Base-by-base conservation (phyloP, 345 rosid genomes). In the Eucalyptus sideroxylon region DNA sequence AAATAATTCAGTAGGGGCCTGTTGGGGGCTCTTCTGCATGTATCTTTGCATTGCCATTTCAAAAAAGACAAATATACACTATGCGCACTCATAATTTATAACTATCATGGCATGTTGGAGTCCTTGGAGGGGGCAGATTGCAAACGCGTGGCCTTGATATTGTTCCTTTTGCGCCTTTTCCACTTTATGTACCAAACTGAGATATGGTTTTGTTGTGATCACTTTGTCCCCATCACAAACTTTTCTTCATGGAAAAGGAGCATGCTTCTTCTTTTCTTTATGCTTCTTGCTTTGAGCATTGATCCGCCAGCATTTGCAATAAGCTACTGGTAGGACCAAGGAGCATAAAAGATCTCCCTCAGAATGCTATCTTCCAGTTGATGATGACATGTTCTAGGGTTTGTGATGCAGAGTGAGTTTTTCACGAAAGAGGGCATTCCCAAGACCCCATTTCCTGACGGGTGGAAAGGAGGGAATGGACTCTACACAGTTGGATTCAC, bases 351-450 rank as follows among this genome's bases (percentile, higher is more conserved):
- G 50, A 67, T 60, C 30, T 37, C 40, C 45, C 30, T 23, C 37
- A 72, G 82, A 37, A 50, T 87, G 30, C 47, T 27, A 14, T 23
- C 45, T 87, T 40, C 49, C 16, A n/a, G 49, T 51, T 62, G 50
- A 59, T 56, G 47, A 21, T 56, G 86, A 16, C 11, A 34, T 24
- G 24, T 40, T 40, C 5, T 81, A 16, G 82, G n/a, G 14, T 31
- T 82, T 40, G 80, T 45, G 56, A 49, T 65, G 59, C 89, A 89
- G 87, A 95, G 94, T 90, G 96, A 95, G 55, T 93, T 90, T 90
- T 96, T 97, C 95, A 92, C 96, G 16, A 90, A 95, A 87, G 98
- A 95, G 9, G 99, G 99, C 10, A 94, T 96, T 95, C 99, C 99
- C 1, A 95, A 62, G 91, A 93, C 95, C 80, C 95, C 95, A 67